Percentiles rank a stretch among this genome's conserved stretches.
Evolutionary conservation across 371 early-diverging fungal genomes (phyloP).

Genomic region (Choanephora cucurbitarum): DNA sequence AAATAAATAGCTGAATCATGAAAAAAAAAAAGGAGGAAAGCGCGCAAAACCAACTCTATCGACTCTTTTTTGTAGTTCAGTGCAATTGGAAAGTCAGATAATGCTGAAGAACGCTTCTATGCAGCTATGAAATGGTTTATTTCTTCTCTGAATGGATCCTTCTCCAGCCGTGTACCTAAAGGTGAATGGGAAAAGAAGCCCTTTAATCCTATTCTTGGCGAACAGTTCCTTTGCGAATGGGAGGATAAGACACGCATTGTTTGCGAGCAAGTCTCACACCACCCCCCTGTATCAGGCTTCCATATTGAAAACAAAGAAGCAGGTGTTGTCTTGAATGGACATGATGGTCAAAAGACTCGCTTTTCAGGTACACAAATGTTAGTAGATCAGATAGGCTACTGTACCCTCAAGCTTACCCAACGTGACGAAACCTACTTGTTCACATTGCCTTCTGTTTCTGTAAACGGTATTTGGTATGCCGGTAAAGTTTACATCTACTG

Average conservation of each 20-base stretch:
- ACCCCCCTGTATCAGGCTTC: slow-evolving; percentile 76
- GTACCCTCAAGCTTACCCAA: slow-evolving; percentile 57
- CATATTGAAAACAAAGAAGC: slow-evolving; percentile 72
- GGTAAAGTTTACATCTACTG: slow-evolving; percentile 60
- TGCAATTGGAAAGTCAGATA: slow-evolving; percentile 57
- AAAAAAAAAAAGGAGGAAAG: background rate
- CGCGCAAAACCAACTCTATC: background rate
- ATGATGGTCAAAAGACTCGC: slow-evolving; percentile 82
- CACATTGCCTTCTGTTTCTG: slow-evolving; percentile 74
- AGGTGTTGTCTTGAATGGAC: slow-evolving; percentile 71
- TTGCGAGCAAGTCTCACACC: slow-evolving; percentile 80
- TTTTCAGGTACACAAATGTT: slow-evolving; percentile 78
- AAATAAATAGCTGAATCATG: background rate
- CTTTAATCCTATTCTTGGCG: slow-evolving; percentile 86
- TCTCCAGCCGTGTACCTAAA: slow-evolving; percentile 68
- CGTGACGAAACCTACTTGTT: slow-evolving; percentile 71
- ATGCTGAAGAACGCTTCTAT: slow-evolving; percentile 71
- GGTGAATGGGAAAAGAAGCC: slow-evolving; percentile 84
- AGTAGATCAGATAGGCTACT: slow-evolving; percentile 77
- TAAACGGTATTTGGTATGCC: slow-evolving; percentile 81
- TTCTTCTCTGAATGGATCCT: slow-evolving; percentile 75
- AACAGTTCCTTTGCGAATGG: slow-evolving; percentile 76
- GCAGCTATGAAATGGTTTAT: slow-evolving; percentile 78
- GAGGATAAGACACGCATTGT: slow-evolving; percentile 65
- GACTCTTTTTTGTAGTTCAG: slow-evolving; percentile 34